Evolutionary conservation across 2,329 filamentous ascomycete genomes (phyloP).

Genomic region (Boeremia exigua): DNA sequence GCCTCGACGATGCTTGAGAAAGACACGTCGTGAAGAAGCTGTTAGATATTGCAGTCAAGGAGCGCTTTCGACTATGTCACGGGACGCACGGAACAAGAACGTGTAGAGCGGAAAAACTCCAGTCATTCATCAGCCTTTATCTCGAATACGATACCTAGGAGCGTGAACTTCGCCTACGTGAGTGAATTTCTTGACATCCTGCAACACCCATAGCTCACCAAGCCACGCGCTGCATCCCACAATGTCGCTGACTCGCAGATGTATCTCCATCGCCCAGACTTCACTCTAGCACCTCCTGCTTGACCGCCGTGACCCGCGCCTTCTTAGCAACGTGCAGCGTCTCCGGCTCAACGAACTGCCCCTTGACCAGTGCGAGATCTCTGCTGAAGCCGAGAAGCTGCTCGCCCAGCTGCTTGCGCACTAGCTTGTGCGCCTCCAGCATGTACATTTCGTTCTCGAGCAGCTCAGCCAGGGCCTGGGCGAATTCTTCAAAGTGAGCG

Average conservation of each 20-base stretch:
- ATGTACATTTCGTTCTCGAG: constrained; percentile 6
- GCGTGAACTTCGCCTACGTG: too few species aligned
- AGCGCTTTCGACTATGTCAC: too few species aligned
- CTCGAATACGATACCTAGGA: too few species aligned
- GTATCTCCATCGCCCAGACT: not conserved
- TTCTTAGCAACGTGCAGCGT: not conserved
- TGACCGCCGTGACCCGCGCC: not conserved
- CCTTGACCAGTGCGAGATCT: not conserved
- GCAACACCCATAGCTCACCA: too few species aligned
- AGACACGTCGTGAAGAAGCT: too few species aligned
- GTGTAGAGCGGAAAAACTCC: too few species aligned
- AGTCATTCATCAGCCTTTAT: too few species aligned
- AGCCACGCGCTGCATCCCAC: too few species aligned
- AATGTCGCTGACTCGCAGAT: not conserved
- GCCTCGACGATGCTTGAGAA: too few species aligned
- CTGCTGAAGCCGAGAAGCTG: constrained; percentile 4
- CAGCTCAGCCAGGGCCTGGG: not conserved
- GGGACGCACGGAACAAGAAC: too few species aligned
- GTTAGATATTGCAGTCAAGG: too few species aligned
- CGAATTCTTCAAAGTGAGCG: constrained; percentile 1
- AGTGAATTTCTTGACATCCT: too few species aligned
- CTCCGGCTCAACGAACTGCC: not conserved
- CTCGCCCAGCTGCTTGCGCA: constrained; percentile 1
- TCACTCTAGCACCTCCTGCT: not conserved
- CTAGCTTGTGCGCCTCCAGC: not conserved